Percentiles rank a stretch among this genome's conserved stretches.
Conservation (phyloP, 345 rosid species). For the Rhizophora apiculata region DNA sequence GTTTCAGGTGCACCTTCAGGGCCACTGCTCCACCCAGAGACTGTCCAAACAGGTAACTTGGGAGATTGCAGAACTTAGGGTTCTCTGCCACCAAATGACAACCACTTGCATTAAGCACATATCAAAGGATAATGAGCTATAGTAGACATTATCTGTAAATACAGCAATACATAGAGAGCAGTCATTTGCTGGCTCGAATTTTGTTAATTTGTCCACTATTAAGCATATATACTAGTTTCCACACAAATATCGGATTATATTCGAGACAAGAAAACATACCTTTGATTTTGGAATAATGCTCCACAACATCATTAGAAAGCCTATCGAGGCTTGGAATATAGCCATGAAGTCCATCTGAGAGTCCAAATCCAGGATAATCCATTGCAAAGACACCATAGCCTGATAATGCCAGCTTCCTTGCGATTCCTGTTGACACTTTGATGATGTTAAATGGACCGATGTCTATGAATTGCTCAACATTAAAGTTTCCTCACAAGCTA, state of each 20-base stretch:
- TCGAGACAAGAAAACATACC: slow-evolving; percentile 32
- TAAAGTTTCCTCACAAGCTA: neutral
- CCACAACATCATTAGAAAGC: slow-evolving; percentile 78
- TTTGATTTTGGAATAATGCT: slow-evolving; percentile 76
- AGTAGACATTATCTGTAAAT: too few species aligned
- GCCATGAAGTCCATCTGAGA: slow-evolving; percentile 91
- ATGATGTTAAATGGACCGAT: neutral
- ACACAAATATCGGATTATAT: too few species aligned
- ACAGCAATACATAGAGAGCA: too few species aligned
- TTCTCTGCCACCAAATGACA: slow-evolving; percentile 17
- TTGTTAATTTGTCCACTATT: too few species aligned
- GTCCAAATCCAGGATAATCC: slow-evolving; percentile 96
- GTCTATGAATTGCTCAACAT: neutral
- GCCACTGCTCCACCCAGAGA: slow-evolving; percentile 97
- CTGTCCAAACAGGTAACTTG: slow-evolving; percentile 82
- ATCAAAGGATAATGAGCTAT: too few species aligned
- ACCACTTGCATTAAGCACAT: too few species aligned
- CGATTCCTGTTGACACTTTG: slow-evolving; percentile 52
- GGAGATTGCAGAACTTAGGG: slow-evolving; percentile 45
- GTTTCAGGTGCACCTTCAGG: slow-evolving; percentile 80
- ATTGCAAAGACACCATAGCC: slow-evolving; percentile 90
- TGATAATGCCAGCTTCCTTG: slow-evolving; percentile 74
- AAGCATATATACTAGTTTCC: too few species aligned
- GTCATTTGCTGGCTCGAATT: too few species aligned
- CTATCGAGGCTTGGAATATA: slow-evolving; percentile 74